A percentile compares a stretch with the other conserved stretches of the same genome.
Conservation (phyloP, 768 basidiomycete genomes). For the Piloderma croceum region DNA sequence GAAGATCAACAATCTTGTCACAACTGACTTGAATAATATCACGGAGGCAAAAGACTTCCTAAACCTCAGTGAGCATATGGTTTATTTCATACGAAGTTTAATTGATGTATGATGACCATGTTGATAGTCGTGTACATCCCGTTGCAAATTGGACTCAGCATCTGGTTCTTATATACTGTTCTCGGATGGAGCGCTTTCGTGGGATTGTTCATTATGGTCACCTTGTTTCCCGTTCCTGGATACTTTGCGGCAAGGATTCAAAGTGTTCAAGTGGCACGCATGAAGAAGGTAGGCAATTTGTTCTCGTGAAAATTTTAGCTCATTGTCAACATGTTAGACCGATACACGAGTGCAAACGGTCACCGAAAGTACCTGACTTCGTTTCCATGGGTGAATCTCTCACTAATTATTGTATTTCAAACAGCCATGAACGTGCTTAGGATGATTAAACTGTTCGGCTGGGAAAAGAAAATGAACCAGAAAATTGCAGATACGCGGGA, state of each 20-base stretch:
- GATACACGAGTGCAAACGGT: constrained; percentile 42
- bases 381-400: constrained; percentile 26
- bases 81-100: neutral
- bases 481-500: neutral
- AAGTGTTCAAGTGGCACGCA: constrained; percentile 28
- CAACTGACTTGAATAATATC: constrained; percentile 45
- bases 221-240: constrained; percentile 39
- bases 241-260: constrained; percentile 30
- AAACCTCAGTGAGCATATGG: neutral
- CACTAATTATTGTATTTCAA: constrained; percentile 1
- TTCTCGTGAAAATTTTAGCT: neutral
- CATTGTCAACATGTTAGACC: constrained; percentile 22
- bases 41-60: constrained; percentile 14
- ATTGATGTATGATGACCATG: neutral
- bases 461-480: constrained; percentile 20
- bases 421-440: constrained; percentile 36
- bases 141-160: constrained; percentile 15
- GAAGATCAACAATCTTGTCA: constrained; percentile 72
- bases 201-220: constrained; percentile 38
- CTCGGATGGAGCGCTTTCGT: constrained; percentile 36
- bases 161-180: constrained; percentile 25
- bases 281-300: constrained; percentile 27
- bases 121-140: constrained; percentile 19
- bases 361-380: constrained; percentile 37
- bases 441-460: constrained; percentile 49